Evolutionary conservation across 2,329 filamentous ascomycete genomes (phyloP).

Genomic region (Ophiostoma sp.): DNA sequence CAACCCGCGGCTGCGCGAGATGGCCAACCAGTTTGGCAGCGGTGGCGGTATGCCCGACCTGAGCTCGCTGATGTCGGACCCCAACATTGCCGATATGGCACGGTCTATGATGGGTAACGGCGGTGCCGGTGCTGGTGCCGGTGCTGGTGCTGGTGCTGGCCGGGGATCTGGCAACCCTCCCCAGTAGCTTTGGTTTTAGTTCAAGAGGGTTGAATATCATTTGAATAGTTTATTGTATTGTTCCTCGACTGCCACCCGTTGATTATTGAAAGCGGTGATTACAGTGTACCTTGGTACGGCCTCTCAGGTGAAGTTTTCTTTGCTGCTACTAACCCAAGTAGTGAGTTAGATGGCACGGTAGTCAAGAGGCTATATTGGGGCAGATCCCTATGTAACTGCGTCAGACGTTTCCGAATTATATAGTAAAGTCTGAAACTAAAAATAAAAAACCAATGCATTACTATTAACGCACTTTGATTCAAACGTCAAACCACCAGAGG

Average conservation of each 20-base stretch:
- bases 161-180: constrained; percentile 9
- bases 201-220: background rate
- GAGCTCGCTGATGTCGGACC: constrained; percentile 81
- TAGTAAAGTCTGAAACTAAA: too few relatives aligned
- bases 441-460: too few relatives aligned
- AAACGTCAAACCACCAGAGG: too few relatives aligned
- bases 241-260: background rate
- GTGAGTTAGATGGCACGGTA: too few relatives aligned
- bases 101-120: constrained; percentile 33
- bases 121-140: constrained; percentile 19
- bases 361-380: too few relatives aligned
- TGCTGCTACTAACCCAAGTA: too few relatives aligned
- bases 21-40: constrained; percentile 72
- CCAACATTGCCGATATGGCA: constrained; percentile 75
- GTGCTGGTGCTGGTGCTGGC: constrained; percentile 15
- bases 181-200: background rate
- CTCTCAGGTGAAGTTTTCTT: too few relatives aligned
- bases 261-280: background rate
- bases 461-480: too few relatives aligned
- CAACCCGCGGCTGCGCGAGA: constrained; percentile 81
- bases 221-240: background rate
- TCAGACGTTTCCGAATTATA: too few relatives aligned
- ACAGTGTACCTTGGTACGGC: too few relatives aligned
- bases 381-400: too few relatives aligned
- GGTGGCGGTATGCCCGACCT: constrained; percentile 74